These are phyloP conservation scores for Nicotiana paniculata DNA, from an alignment of 257 asterid genomes.

Conservation along the genomic window DNA sequence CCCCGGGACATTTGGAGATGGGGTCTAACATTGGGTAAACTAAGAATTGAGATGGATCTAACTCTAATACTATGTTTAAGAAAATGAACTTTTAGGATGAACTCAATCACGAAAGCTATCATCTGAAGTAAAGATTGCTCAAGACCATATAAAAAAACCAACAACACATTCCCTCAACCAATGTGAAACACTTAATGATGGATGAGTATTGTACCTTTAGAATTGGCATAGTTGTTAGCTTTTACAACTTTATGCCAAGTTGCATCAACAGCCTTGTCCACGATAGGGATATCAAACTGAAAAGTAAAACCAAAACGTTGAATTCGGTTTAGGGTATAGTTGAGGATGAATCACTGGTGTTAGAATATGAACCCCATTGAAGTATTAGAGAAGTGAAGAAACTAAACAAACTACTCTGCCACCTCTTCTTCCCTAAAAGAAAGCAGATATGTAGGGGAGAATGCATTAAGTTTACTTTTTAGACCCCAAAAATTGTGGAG, in stretches of 20 bases:
- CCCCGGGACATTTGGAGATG: no score
- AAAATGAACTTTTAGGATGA: background rate
- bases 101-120: background rate
- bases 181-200: background rate
- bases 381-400: no score
- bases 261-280: conserved; percentile 51
- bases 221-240: conserved; percentile 25
- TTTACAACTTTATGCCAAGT: conserved; percentile 36
- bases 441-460: background rate
- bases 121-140: background rate
- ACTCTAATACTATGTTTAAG: background rate
- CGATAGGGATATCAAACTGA: conserved; percentile 20
- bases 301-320: background rate
- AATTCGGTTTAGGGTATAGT: background rate
- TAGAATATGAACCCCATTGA: no score
- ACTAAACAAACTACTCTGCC: background rate
- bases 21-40: no score
- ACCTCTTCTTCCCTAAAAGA: no score
- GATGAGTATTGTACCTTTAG: conserved; percentile 35
- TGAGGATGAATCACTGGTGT: background rate
- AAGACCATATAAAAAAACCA: background rate
- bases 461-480: no score
- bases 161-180: background rate
- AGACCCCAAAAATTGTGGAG: background rate
- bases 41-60: background rate